These are phyloP conservation scores for Cercospora sp. DNA, from an alignment of 2,329 filamentous ascomycete genomes.

Conservation along the genomic window DNA sequence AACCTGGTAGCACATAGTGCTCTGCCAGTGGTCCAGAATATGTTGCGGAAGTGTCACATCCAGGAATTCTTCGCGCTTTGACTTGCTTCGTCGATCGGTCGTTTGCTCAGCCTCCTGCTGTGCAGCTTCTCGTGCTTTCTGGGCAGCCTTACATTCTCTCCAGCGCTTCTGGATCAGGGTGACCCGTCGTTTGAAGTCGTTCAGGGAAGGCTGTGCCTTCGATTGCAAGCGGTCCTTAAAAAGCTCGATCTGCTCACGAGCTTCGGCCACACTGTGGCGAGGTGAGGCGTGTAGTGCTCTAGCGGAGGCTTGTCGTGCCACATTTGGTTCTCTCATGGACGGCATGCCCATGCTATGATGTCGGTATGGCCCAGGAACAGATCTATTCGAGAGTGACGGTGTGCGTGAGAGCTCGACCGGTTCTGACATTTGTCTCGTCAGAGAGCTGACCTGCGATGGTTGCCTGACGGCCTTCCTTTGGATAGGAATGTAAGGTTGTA, in stretches of 20 bases:
- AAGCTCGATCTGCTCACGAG: conserved; percentile 11
- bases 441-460: conserved; percentile 21
- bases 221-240: conserved; percentile 8
- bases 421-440: conserved; percentile 28
- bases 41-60: conserved; percentile 58
- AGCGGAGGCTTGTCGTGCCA: conserved; percentile 1
- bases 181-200: conserved; percentile 40
- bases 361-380: conserved; percentile 9
- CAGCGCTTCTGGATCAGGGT: conserved; percentile 38
- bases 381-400: conserved; percentile 10
- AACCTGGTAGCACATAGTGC: conserved; percentile 68
- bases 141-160: conserved; percentile 31
- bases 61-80: conserved; percentile 33
- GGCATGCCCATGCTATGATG: conserved; percentile 7
- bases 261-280: conserved; percentile 9
- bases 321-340: conserved; percentile 1
- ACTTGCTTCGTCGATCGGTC: conserved; percentile 14
- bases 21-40: conserved; percentile 70
- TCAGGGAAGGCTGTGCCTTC: conserved; percentile 30
- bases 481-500: conserved; percentile 10
- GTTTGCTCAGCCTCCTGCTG: conserved; percentile 14
- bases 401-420: conserved; percentile 17
- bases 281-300: conserved; percentile 11
- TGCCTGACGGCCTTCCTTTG: conserved; percentile 12
- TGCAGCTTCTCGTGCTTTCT: conserved; percentile 19